phyloP scores from a whole-genome alignment of 2,329 filamentous ascomycete species.

The Davidsoniella neocaledoniae region DNA sequence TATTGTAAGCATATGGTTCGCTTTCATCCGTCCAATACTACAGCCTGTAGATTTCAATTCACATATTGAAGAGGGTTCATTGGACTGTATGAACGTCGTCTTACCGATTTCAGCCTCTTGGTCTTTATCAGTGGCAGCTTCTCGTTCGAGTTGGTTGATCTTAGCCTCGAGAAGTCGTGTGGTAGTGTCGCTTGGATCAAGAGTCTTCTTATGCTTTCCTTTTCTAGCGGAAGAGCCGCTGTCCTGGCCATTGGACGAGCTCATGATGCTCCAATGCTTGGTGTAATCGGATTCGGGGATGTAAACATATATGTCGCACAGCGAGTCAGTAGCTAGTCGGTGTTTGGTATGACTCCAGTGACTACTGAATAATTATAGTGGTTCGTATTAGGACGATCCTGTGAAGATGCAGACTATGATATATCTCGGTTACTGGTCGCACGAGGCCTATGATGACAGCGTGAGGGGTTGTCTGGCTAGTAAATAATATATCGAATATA shows the following conservation, averaged over 20 bases:
- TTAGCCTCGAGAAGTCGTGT: constrained; percentile 82
- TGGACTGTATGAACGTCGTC: constrained; percentile 16
- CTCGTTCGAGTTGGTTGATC: constrained; percentile 87
- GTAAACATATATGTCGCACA: too few relatives aligned
- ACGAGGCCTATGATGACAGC: too few relatives aligned
- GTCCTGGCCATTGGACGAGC: constrained; percentile 5
- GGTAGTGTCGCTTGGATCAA: constrained; percentile 69
- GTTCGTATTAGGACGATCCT: too few relatives aligned
- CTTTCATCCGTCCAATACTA: not conserved
- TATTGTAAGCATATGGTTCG: not conserved
- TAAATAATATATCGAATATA: too few relatives aligned
- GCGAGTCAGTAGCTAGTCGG: too few relatives aligned
- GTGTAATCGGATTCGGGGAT: too few relatives aligned
- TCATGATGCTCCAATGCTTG: constrained; percentile 1
- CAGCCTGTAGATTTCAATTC: not conserved
- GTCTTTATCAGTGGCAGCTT: constrained; percentile 84
- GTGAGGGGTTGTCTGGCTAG: too few relatives aligned
- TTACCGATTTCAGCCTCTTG: constrained; percentile 90
- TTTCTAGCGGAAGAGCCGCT: constrained; percentile 37
- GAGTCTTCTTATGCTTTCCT: constrained; percentile 65
- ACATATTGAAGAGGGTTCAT: not conserved
- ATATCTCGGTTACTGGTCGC: too few relatives aligned
- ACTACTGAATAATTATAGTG: too few relatives aligned
- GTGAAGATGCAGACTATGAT: too few relatives aligned
- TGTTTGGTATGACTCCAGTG: too few relatives aligned